Conservation (phyloP, 2,329 filamentous ascomycete species). For the Aspergillus transmontanensis region DNA sequence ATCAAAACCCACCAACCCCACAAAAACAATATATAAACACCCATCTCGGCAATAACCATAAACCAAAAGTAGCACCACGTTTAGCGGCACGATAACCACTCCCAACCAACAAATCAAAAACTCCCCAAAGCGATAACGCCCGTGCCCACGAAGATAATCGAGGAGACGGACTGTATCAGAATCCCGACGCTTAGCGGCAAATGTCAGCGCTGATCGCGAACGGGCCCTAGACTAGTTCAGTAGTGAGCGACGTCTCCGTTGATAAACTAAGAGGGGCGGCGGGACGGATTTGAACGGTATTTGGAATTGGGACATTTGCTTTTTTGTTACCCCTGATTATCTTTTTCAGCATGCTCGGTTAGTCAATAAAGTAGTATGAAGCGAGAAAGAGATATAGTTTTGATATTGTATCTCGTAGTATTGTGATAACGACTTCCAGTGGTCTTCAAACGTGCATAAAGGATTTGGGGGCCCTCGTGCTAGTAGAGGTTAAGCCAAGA, state of each 20-base stretch:
- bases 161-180: conserved; percentile 2
- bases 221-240: neutral
- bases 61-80: neutral
- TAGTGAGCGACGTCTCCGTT: neutral
- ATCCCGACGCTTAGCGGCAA: conserved; percentile 2
- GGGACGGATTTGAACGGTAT: neutral
- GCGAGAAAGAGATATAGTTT: neutral
- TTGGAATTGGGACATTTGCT: neutral
- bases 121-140: neutral
- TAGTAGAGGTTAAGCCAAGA: neutral
- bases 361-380: neutral
- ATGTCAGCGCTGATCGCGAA: conserved; percentile 8
- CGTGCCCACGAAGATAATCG: conserved; percentile 1
- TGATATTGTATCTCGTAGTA: too few species aligned
- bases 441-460: neutral
- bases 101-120: neutral
- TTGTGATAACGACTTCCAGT: neutral
- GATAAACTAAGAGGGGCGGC: neutral
- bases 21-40: neutral
- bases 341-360: neutral
- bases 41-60: too few species aligned
- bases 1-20: too few species aligned
- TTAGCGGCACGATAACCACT: neutral
- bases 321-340: neutral
- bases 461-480: neutral